These are phyloP conservation scores for Monosporascus sp. DNA, from an alignment of 2,329 filamentous ascomycete species.

Conservation along the genomic window DNA sequence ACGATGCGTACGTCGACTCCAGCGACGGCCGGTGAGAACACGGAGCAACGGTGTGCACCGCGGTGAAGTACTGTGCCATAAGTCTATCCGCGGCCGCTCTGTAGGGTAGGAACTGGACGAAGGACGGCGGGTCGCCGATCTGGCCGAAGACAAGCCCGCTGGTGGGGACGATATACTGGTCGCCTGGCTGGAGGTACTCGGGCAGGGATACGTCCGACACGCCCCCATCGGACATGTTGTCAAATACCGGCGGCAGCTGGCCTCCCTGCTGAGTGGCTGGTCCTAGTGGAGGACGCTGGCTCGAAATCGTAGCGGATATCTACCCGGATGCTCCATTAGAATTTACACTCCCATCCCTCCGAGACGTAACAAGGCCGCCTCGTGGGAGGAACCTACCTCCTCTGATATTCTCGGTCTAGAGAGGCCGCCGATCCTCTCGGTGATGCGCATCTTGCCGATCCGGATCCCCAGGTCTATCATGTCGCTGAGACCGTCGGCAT, in stretches of 20 bases:
- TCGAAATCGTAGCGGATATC: slow-evolving; percentile 31
- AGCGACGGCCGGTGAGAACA: slow-evolving; percentile 64
- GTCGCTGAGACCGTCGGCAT: slow-evolving; percentile 50
- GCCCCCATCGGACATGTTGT: slow-evolving; percentile 16
- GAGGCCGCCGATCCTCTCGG: slow-evolving; percentile 68
- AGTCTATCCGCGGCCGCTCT: slow-evolving; percentile 54
- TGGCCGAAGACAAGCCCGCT: slow-evolving; percentile 63
- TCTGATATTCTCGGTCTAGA: slow-evolving; percentile 65
- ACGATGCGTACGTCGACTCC: slow-evolving; percentile 56
- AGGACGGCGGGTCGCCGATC: slow-evolving; percentile 38
- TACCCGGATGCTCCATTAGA: slow-evolving; percentile 10
- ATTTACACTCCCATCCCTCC: background rate
- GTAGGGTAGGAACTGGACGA: slow-evolving; percentile 58
- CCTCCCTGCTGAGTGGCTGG: slow-evolving; percentile 14
- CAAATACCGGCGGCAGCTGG: slow-evolving; percentile 14
- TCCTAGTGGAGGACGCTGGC: slow-evolving; percentile 13
- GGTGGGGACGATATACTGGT: slow-evolving; percentile 62
- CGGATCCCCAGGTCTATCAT: slow-evolving; percentile 67
- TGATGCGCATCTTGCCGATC: slow-evolving; percentile 67
- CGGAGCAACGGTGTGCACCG: slow-evolving; percentile 64
- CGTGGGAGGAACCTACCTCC: slow-evolving; percentile 44
- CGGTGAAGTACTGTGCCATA: slow-evolving; percentile 60
- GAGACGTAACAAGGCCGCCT: slow-evolving; percentile 1
- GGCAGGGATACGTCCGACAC: slow-evolving; percentile 28
- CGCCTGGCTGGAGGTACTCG: slow-evolving; percentile 58